Conservation (phyloP, 1,139 yeast species). For the Diutina pseudorugosa region DNA sequence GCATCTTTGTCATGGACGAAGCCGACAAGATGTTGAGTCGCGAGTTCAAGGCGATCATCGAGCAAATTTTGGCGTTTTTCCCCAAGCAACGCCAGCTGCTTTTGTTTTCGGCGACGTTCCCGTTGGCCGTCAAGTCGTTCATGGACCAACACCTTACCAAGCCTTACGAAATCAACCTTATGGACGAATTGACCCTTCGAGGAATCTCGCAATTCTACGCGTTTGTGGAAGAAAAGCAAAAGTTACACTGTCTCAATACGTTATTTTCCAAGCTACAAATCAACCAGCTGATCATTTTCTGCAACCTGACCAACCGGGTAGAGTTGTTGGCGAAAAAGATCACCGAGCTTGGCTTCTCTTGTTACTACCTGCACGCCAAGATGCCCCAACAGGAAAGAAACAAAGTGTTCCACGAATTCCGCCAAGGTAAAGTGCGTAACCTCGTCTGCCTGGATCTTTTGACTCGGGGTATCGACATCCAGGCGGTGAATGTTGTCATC, state of each 20-base stretch:
- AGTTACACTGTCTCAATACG: constrained; percentile 90
- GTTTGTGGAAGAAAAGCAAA: constrained; percentile 92
- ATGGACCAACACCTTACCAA: constrained; percentile 85
- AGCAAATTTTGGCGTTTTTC: constrained; percentile 74
- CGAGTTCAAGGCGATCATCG: constrained; percentile 82
- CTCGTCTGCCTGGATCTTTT: constrained; percentile 92
- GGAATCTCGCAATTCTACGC: constrained; percentile 98
- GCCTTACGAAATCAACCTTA: constrained; percentile 90
- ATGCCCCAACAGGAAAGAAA: constrained; percentile 98
- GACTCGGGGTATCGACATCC: constrained; percentile 98
- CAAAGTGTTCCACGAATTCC: constrained; percentile 95
- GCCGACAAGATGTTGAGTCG: constrained; percentile 94
- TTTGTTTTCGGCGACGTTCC: constrained; percentile 92
- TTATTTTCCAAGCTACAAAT: constrained; percentile 87
- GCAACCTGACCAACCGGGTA: constrained; percentile 93
- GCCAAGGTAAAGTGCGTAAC: constrained; percentile 96
- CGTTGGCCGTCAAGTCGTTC: constrained; percentile 81
- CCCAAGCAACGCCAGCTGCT: constrained; percentile 75
- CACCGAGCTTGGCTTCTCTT: constrained; percentile 92
- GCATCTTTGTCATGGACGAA: constrained; percentile 93
- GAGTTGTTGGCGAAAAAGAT: constrained; percentile 91
- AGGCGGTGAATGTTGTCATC: constrained; percentile 95
- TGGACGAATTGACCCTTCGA: constrained; percentile 93
- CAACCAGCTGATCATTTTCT: constrained; percentile 91
- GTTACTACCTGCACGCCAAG: constrained; percentile 93